Percentiles rank a stretch among this genome's conserved stretches.
Conservation (phyloP, 257 asterid genomes). For the Striga asiatica region DNA sequence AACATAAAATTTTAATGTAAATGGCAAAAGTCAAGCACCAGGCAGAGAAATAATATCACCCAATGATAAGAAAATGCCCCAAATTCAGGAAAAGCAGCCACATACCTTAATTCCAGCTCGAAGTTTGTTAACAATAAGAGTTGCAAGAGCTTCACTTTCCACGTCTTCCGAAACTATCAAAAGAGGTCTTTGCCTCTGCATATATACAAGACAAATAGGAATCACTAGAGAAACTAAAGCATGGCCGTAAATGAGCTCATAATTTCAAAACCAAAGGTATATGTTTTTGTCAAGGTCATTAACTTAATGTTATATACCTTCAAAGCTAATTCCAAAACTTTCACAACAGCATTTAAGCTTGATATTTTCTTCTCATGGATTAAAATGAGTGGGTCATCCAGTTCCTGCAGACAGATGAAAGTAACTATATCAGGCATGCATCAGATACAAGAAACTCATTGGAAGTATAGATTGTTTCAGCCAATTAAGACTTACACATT, state of each 20-base stretch:
- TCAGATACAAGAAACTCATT: background rate
- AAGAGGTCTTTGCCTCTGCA: conserved; percentile 76
- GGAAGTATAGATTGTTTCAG: background rate
- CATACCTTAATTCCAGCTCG: conserved; percentile 94
- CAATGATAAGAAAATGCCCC: background rate
- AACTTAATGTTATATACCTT: conserved; percentile 33
- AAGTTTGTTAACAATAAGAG: conserved; percentile 86
- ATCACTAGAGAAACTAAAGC: background rate
- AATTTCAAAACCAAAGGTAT: too few species aligned
- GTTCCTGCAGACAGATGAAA: conserved; percentile 34
- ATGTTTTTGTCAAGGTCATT: too few species aligned
- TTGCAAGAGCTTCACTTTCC: conserved; percentile 93
- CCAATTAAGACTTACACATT: conserved; percentile 67
- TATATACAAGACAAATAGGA: background rate
- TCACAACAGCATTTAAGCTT: conserved; percentile 61
- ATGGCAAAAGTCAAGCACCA: background rate
- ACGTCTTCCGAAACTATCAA: conserved; percentile 84
- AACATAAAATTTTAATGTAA: background rate
- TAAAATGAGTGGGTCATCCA: conserved; percentile 79
- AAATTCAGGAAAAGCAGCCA: too few species aligned
- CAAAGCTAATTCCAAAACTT: conserved; percentile 74
- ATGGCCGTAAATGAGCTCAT: background rate
- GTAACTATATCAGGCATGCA: background rate
- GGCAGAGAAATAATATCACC: background rate
- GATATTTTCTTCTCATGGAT: conserved; percentile 90